phyloP scores from a whole-genome alignment of 208 protist species.

The Wallacemonas sp. region DNA sequence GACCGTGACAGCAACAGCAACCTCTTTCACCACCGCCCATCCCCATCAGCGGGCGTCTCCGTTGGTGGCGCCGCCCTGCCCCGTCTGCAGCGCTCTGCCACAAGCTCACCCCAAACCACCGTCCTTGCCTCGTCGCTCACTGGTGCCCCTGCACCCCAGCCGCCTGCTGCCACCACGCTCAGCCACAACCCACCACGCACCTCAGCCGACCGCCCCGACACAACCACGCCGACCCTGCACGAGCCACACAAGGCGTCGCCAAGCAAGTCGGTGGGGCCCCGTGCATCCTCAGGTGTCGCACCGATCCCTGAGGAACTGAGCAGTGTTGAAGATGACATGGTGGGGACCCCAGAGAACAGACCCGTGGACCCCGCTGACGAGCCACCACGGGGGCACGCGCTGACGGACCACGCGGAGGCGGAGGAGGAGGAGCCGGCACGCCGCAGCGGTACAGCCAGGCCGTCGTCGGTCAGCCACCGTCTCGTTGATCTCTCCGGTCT shows the following conservation, averaged over 20 bases:
- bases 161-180: not conserved
- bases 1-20: not conserved
- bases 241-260: conserved; percentile 26
- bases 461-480: not conserved
- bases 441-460: not conserved
- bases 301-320: conserved; percentile 1
- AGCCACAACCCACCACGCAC: not conserved
- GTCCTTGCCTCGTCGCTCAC: conserved; percentile 10
- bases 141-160: not conserved
- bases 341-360: no score
- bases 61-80: conserved; percentile 20
- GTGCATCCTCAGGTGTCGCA: not conserved
- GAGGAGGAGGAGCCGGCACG: not conserved
- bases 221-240: conserved; percentile 9
- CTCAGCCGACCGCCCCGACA: not conserved
- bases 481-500: not conserved
- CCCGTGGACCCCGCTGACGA: not conserved
- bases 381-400: not conserved
- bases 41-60: conserved; percentile 4
- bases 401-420: not conserved
- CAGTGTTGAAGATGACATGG: conserved; percentile 10
- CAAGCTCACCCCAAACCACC: conserved; percentile 4
- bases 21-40: conserved; percentile 5
- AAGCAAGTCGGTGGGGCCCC: conserved; percentile 3
- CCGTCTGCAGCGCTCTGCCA: conserved; percentile 42